These are phyloP conservation scores for Biscogniauxia sp. DNA, from an alignment of 2,329 filamentous ascomycete species.

Conservation along the genomic window DNA sequence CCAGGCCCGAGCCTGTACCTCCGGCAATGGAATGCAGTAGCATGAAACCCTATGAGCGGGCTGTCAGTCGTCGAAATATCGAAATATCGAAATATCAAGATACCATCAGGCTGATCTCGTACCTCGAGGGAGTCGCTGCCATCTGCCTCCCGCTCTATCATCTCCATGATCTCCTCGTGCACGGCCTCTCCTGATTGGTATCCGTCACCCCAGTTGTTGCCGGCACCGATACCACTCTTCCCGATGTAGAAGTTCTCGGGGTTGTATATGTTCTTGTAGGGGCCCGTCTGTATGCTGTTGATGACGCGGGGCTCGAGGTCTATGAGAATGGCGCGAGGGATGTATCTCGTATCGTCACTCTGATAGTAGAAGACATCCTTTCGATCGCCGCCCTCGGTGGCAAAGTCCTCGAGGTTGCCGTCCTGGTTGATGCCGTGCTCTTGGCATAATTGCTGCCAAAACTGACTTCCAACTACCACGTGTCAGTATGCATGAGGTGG, in stretches of 20 bases:
- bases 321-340: conserved; percentile 90
- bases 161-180: conserved; percentile 97
- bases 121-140: conserved; percentile 95
- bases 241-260: conserved; percentile 98
- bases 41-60: conserved; percentile 76
- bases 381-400: conserved; percentile 93
- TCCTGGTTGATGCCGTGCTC: conserved; percentile 98
- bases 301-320: conserved; percentile 94
- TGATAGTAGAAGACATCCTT: conserved; percentile 99
- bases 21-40: conserved; percentile 97
- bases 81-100: too few relatives aligned
- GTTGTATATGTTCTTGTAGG: conserved; percentile 99
- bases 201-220: conserved; percentile 97
- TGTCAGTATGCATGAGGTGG: conserved; percentile 29
- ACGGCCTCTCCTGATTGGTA: conserved; percentile 91
- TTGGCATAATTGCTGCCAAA: conserved; percentile 98
- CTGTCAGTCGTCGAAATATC: background rate
- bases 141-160: conserved; percentile 98
- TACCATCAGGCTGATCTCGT: conserved; percentile 11
- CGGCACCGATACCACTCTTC: conserved; percentile 88
- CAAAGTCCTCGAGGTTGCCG: conserved; percentile 96
- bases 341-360: conserved; percentile 98
- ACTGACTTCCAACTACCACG: conserved; percentile 81
- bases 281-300: conserved; percentile 85
- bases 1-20: conserved; percentile 92